These are phyloP conservation scores for Naganishia onofrii DNA, from an alignment of 768 basidiomycete genomes.

Conservation along the genomic window DNA sequence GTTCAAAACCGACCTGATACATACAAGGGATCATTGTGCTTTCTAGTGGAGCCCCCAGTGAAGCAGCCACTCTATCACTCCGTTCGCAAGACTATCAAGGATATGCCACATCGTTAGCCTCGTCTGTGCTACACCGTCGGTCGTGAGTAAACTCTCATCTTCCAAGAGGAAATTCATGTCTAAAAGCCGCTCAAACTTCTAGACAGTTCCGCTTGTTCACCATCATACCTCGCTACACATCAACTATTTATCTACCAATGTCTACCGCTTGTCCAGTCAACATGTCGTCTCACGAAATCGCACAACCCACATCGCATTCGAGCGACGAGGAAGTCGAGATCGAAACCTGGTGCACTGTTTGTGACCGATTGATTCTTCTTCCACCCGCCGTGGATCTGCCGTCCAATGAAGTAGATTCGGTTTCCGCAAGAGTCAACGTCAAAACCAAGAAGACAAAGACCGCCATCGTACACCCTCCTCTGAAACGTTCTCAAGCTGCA, in stretches of 20 bases:
- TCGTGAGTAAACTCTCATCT: not conserved
- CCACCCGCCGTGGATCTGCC: not conserved
- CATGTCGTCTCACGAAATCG: not conserved
- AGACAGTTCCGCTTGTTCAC: conserved; percentile 4
- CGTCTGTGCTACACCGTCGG: conserved; percentile 10
- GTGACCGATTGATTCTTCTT: conserved; percentile 29
- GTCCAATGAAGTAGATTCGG: not conserved
- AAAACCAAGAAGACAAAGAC: conserved; percentile 9
- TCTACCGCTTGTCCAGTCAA: not conserved
- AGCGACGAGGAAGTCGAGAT: conserved; percentile 27
- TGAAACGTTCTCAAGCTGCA: conserved; percentile 20
- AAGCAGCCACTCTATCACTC: not conserved
- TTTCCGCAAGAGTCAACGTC: not conserved
- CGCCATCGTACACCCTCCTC: conserved; percentile 7
- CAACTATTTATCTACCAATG: conserved; percentile 3
- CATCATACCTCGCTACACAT: conserved; percentile 6
- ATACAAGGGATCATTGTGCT: not conserved
- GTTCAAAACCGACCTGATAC: not conserved
- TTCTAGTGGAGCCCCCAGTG: conserved; percentile 10
- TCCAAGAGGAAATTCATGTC: not conserved
- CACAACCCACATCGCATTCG: not conserved
- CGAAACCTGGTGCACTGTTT: conserved; percentile 32
- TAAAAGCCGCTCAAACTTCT: not conserved
- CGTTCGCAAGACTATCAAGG: not conserved
- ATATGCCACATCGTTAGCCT: conserved; percentile 15